Conservation (phyloP, 2,329 filamentous ascomycete genomes). For the Aureobasidium lini region DNA sequence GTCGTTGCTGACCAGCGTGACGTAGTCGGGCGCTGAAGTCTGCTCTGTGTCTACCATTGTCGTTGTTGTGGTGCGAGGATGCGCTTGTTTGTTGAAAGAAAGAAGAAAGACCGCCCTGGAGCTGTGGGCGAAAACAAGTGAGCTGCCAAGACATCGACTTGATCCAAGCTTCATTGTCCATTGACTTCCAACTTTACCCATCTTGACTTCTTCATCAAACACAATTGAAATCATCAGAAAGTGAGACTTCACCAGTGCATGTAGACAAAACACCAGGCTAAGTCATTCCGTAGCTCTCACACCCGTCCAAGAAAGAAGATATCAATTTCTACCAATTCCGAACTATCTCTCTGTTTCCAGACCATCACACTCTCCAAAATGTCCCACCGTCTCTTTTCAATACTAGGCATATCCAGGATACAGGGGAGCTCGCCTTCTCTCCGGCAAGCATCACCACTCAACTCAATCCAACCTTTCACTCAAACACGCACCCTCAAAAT, state of each 20-base stretch:
- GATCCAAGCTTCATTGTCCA: background rate
- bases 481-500: background rate
- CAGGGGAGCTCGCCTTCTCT: background rate
- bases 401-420: background rate
- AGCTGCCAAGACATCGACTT: background rate
- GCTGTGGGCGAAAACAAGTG: background rate
- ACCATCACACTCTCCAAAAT: background rate
- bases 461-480: background rate
- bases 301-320: background rate
- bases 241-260: background rate
- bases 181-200: background rate
- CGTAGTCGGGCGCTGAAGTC: slow-evolving; percentile 47
- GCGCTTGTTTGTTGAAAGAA: background rate
- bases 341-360: background rate
- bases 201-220: background rate
- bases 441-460: slow-evolving; percentile 21
- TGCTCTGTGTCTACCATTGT: slow-evolving; percentile 9
- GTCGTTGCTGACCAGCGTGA: slow-evolving; percentile 69
- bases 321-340: background rate
- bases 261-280: background rate
- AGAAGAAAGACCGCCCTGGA: background rate
- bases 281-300: background rate
- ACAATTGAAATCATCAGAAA: background rate
- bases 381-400: background rate
- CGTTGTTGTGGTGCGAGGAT: background rate